Conservation (phyloP, 1,284 basidiomycete species). For the Exsudoporus floridanus region DNA sequence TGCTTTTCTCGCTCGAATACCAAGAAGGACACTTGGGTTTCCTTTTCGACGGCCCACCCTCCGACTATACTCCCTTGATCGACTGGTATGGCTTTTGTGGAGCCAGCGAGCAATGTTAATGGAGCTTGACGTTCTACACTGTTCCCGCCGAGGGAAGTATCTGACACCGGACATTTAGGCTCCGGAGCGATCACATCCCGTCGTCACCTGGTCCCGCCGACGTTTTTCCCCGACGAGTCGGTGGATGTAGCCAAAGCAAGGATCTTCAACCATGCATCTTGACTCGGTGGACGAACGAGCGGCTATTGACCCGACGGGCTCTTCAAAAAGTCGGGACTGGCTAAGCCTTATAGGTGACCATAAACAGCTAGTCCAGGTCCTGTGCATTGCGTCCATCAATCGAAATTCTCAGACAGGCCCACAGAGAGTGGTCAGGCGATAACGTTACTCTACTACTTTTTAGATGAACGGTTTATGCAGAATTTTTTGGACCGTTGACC, state of each 20-base stretch:
- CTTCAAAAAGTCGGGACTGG: too few relatives aligned
- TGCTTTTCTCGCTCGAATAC: neutral
- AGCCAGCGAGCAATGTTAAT: neutral
- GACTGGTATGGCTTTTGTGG: neutral
- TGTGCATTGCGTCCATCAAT: too few relatives aligned
- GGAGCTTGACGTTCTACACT: neutral
- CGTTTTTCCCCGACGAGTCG: slow-evolving; percentile 6
- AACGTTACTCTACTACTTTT: too few relatives aligned
- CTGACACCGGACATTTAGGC: neutral
- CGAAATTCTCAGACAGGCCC: too few relatives aligned
- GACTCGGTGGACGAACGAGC: neutral
- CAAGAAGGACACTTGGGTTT: neutral
- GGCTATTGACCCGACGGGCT: neutral
- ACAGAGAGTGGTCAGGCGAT: too few relatives aligned
- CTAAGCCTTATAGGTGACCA: too few relatives aligned
- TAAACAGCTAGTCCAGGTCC: too few relatives aligned
- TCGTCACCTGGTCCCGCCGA: slow-evolving; percentile 1
- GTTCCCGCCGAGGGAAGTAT: slow-evolving; percentile 1
- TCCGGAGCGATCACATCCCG: slow-evolving; percentile 6
- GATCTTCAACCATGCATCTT: neutral
- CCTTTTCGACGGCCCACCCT: neutral
- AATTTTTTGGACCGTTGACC: neutral
- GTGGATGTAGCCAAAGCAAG: slow-evolving; percentile 2
- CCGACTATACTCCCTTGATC: neutral
- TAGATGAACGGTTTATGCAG: neutral